Base-by-base conservation (phyloP, 1,284 basidiomycete genomes). In the Leccinum subfulvum region DNA sequence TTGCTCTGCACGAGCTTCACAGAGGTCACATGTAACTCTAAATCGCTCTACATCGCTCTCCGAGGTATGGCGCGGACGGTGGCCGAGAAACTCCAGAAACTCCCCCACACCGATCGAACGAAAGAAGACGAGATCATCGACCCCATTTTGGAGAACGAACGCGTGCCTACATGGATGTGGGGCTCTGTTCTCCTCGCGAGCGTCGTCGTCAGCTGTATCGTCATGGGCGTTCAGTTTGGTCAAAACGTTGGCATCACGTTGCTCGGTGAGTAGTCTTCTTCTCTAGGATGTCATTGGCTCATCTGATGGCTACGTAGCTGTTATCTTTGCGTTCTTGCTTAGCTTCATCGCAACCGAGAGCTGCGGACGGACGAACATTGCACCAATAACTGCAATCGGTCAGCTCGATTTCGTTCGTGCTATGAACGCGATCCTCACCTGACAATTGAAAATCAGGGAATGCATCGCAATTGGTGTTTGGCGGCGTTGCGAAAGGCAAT, bases 141-240 rank as follows among this genome's bases (percentile, higher is more conserved):
- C 80, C 82, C 1, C 64, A 77, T 33, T 30, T 64, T 60, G 2
- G 60, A 57, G 18, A 79, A 80, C 60, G 83, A 89, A 65, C 83
- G 83, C 57, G 82, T 87, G n/a, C 86, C 86, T 7, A 70, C 74
- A 6, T 78, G 75, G 65, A 83, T 84, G 78, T 89, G 87, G 86
- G 76, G 76, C 1, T 70, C 69, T 33, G 86, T 87, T 49, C 75
- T 88, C 3, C 26, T 79, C 56, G 60, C 78, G 49, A 82, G 81
- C 62, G 81, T 81, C 44, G 68, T 87, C 68, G 78, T 86, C 72
- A 85, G 78, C 56, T 81, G 80, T 68, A 77, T 84, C 16, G 83
- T 89, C 62, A 79, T 85, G 56, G 81, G 84, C 4, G 84, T 81
- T 21, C 76, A 80, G 61, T 86, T 84, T 77, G 69, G 79, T 64